Evolutionary conservation across 73 alveolate genomes (phyloP).

Genomic region (Tetrahymena borealis): DNA sequence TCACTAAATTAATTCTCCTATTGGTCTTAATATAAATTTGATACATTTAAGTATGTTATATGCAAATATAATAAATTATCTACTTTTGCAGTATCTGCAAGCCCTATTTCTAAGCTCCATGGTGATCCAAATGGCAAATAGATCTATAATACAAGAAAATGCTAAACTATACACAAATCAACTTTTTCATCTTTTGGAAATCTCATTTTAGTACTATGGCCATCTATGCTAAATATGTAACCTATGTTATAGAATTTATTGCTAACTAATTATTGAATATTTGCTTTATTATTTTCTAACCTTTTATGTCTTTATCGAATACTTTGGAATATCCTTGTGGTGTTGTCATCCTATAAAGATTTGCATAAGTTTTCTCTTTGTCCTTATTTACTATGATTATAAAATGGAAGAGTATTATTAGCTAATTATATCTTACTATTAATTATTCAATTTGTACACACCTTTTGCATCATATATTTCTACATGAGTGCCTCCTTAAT

Average conservation of each 20-base stretch:
- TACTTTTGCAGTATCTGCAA: constrained; percentile 19
- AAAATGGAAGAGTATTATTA: background rate
- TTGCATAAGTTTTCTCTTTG: constrained; percentile 3
- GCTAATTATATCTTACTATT: background rate
- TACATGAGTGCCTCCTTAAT: background rate
- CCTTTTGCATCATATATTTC: background rate
- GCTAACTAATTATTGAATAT: background rate
- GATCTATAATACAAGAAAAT: constrained; percentile 7
- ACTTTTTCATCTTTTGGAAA: constrained; percentile 19
- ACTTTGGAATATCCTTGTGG: constrained; percentile 7
- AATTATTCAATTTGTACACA: background rate
- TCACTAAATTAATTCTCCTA: constrained; percentile 25
- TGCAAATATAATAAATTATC: no score
- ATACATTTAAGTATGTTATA: no score
- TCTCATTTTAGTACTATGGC: constrained; percentile 16
- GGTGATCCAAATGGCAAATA: constrained; percentile 6
- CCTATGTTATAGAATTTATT: background rate
- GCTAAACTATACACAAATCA: constrained; percentile 22
- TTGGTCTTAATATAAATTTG: background rate
- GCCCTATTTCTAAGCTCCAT: constrained; percentile 34
- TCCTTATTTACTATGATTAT: constrained; percentile 28
- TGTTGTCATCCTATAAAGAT: constrained; percentile 4
- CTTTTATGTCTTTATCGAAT: constrained; percentile 27
- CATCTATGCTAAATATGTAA: constrained; percentile 10
- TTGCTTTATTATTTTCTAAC: background rate